These are phyloP conservation scores for Hortiboletus flavorubellus DNA, from an alignment of 768 basidiomycete genomes.

Conservation along the genomic window DNA sequence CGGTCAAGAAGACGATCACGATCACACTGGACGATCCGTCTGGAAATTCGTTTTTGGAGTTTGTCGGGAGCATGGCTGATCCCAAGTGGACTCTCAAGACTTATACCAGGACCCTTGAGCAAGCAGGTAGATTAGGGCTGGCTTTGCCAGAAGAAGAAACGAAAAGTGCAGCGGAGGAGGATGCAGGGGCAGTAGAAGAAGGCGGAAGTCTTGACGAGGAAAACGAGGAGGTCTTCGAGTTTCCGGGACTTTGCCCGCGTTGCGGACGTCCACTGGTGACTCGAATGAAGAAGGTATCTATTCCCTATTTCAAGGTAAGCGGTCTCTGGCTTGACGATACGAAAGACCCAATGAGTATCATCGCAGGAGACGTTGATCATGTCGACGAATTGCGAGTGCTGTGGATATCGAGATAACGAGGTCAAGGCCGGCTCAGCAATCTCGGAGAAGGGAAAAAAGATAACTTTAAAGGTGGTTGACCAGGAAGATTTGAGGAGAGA, in stretches of 20 bases:
- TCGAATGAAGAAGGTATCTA: constrained; percentile 92
- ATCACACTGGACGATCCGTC: constrained; percentile 88
- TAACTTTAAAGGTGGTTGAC: constrained; percentile 88
- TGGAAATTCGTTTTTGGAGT: constrained; percentile 97
- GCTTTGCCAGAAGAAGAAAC: constrained; percentile 46
- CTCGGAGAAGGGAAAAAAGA: constrained; percentile 80
- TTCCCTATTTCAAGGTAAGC: constrained; percentile 93
- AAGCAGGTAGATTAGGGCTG: constrained; percentile 79
- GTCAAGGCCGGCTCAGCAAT: constrained; percentile 94
- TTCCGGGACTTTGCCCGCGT: constrained; percentile 84
- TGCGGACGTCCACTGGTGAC: constrained; percentile 84
- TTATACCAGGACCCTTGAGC: constrained; percentile 74
- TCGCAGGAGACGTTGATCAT: constrained; percentile 90
- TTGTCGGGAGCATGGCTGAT: constrained; percentile 80
- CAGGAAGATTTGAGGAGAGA: constrained; percentile 90
- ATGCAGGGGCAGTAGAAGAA: constrained; percentile 10
- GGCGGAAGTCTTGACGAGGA: constrained; percentile 33
- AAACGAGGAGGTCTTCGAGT: constrained; percentile 86
- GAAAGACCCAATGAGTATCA: neutral
- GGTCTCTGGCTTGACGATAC: neutral
- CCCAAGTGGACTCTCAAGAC: constrained; percentile 89
- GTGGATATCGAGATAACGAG: constrained; percentile 97
- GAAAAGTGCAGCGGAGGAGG: neutral
- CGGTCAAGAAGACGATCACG: constrained; percentile 71
- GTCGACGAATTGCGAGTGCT: constrained; percentile 94